phyloP scores from a whole-genome alignment of 2,329 filamentous ascomycete species.

The Botrytis fragariae region DNA sequence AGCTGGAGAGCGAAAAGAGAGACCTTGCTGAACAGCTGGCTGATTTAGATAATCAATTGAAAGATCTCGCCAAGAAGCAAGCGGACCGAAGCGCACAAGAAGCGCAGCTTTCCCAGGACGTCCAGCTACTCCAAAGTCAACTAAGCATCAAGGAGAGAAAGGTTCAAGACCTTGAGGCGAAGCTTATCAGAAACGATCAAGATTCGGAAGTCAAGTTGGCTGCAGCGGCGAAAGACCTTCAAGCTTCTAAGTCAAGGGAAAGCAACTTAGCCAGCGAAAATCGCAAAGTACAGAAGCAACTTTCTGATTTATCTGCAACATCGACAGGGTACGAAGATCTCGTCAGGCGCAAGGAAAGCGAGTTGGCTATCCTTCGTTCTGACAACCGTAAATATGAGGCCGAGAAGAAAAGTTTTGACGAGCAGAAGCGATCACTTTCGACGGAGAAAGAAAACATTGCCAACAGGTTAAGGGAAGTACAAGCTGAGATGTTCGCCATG shows the following conservation, averaged over 20 bases:
- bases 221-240: constrained; percentile 74
- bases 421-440: constrained; percentile 69
- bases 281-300: constrained; percentile 75
- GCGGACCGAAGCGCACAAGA: constrained; percentile 75
- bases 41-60: constrained; percentile 68
- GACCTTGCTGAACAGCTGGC: constrained; percentile 65
- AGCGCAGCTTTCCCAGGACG: constrained; percentile 73
- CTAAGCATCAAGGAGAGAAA: constrained; percentile 87
- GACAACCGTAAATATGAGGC: constrained; percentile 82
- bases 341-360: constrained; percentile 89
- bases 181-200: constrained; percentile 80
- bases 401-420: constrained; percentile 74
- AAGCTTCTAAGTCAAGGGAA: constrained; percentile 69
- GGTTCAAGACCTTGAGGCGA: constrained; percentile 79
- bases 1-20: constrained; percentile 82
- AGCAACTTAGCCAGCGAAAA: constrained; percentile 78
- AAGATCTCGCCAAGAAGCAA: constrained; percentile 67
- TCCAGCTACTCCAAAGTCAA: constrained; percentile 90
- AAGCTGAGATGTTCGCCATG: constrained; percentile 85
- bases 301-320: constrained; percentile 82
- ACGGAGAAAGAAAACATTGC: constrained; percentile 78
- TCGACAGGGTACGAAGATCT: constrained; percentile 95
- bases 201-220: constrained; percentile 85
- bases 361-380: constrained; percentile 77
- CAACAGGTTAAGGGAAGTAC: constrained; percentile 73